A percentile compares a stretch with the other conserved stretches of the same genome.
Conservation (phyloP, 176 grass and related monocot genomes). For the Hyparrhenia diplandra region DNA sequence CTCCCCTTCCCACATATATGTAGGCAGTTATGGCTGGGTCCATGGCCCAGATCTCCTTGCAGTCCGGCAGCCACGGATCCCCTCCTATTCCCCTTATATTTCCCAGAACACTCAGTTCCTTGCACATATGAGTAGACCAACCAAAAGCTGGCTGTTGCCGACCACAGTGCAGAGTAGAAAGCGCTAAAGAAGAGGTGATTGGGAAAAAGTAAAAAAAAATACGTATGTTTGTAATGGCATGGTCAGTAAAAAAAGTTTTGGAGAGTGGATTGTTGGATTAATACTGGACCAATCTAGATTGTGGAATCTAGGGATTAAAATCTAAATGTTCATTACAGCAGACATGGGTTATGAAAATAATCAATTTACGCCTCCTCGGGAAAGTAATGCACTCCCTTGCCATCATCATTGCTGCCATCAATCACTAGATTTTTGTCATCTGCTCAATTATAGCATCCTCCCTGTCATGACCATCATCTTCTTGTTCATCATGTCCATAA, state of each 20-base stretch:
- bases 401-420: conserved; percentile 17
- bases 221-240: neutral
- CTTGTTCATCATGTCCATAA: conserved; percentile 17
- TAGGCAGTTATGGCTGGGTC: neutral
- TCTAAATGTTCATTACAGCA: neutral
- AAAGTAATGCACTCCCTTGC: conserved; percentile 22
- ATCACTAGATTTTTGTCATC: conserved; percentile 23
- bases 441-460: conserved; percentile 35
- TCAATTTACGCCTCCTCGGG: conserved; percentile 53
- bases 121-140: neutral
- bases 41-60: neutral
- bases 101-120: neutral
- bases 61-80: neutral
- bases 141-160: neutral
- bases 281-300: neutral
- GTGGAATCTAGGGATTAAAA: neutral
- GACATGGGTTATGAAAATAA: neutral
- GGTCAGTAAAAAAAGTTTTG: neutral
- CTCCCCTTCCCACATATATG: neutral
- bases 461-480: neutral
- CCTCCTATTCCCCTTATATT: neutral
- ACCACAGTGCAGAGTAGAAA: neutral
- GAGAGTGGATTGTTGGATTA: neutral
- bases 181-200: neutral
- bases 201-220: neutral